Percentiles rank a stretch among this genome's conserved stretches.
Evolutionary conservation across 208 protist genomes (phyloP).

Genomic region (Leishmania tropica): DNA sequence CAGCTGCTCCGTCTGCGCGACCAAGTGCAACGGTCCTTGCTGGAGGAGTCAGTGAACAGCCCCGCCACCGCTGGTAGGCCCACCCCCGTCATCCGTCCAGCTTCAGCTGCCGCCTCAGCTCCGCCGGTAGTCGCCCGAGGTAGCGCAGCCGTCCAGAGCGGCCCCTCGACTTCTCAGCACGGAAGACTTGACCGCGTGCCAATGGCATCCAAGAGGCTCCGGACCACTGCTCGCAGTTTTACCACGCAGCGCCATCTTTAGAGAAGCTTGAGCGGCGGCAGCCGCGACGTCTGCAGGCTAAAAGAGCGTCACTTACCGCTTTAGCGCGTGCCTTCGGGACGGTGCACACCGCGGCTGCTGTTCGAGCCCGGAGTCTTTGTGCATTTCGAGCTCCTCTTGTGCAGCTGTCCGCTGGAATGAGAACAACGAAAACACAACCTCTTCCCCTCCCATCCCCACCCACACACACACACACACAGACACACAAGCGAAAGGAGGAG

Average conservation of each 20-base stretch:
- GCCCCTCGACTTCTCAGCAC: constrained; percentile 3
- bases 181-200: not conserved
- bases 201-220: constrained; percentile 34
- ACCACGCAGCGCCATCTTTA: constrained; percentile 20
- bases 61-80: constrained; percentile 7
- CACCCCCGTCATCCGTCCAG: constrained; percentile 17
- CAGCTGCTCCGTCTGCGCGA: constrained; percentile 82
- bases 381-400: not conserved
- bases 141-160: constrained; percentile 2
- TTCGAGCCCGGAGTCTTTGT: not conserved
- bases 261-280: not conserved
- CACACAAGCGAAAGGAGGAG: not conserved
- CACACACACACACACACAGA: not conserved
- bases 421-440: not conserved
- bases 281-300: not conserved
- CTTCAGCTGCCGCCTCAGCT: constrained; percentile 4
- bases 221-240: constrained; percentile 16
- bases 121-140: constrained; percentile 7
- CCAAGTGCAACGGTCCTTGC: constrained; percentile 62
- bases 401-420: not conserved
- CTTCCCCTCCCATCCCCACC: too few relatives aligned
- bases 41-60: constrained; percentile 28
- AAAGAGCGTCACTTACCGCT: not conserved
- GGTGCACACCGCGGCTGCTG: too few relatives aligned
- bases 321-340: not conserved